Conservation (phyloP, 1,284 basidiomycete species). For the Cryptococcus jaspeensis region DNA sequence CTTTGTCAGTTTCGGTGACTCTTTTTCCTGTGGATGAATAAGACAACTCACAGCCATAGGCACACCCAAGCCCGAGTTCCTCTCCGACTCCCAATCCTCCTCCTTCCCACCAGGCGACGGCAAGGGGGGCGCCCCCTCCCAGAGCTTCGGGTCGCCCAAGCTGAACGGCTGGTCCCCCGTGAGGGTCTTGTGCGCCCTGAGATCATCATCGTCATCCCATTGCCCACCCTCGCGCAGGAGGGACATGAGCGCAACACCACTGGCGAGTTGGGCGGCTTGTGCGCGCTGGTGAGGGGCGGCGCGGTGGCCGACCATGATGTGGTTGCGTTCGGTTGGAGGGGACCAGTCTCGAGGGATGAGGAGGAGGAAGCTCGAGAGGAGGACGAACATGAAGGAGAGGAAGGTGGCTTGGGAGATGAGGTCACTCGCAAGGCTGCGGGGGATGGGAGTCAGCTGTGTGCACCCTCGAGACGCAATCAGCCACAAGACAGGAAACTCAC, state of each 20-base stretch:
- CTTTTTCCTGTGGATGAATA: background rate
- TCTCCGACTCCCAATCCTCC: constrained; percentile 9
- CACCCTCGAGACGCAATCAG: background rate
- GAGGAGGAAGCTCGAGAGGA: constrained; percentile 26
- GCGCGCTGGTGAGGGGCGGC: background rate
- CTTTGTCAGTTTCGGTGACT: no score
- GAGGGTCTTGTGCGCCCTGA: constrained; percentile 2
- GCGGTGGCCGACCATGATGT: constrained; percentile 24
- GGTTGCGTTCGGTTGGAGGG: background rate
- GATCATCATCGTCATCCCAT: constrained; percentile 31
- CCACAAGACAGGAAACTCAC: no score
- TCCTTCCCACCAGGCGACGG: background rate
- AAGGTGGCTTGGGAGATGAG: constrained; percentile 20
- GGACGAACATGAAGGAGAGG: constrained; percentile 25
- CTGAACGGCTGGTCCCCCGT: background rate
- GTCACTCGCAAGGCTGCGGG: constrained; percentile 4
- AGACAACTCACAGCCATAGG: constrained; percentile 13
- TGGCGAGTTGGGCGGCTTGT: constrained; percentile 9
- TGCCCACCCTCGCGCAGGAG: constrained; percentile 36
- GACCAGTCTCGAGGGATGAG: constrained; percentile 26
- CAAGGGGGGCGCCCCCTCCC: background rate
- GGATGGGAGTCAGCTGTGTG: no score
- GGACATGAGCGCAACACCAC: constrained; percentile 30
- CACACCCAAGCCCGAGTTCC: constrained; percentile 1
- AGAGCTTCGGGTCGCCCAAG: background rate